phyloP scores from a whole-genome alignment of 345 rosid species.

The Populus deltoides region DNA sequence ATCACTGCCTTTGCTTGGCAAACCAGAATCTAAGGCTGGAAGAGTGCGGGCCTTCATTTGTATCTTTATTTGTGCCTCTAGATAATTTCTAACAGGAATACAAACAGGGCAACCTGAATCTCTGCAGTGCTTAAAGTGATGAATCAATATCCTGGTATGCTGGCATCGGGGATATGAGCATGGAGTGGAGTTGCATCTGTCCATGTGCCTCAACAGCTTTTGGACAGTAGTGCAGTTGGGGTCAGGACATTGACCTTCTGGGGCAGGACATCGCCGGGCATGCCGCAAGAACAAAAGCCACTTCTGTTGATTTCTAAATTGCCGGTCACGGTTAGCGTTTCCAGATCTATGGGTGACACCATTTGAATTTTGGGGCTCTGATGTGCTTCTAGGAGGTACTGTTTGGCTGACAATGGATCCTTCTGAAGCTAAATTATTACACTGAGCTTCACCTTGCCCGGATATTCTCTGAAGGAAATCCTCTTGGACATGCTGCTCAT shows the following conservation, averaged over 20 bases:
- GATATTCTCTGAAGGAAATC: constrained; percentile 70
- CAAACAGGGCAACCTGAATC: constrained; percentile 81
- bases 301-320: constrained; percentile 63
- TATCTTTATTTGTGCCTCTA: constrained; percentile 49
- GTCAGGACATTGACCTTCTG: constrained; percentile 79
- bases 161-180: constrained; percentile 78
- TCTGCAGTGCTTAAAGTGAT: constrained; percentile 63
- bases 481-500: constrained; percentile 69
- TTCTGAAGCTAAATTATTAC: constrained; percentile 59
- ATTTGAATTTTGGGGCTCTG: constrained; percentile 43
- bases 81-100: constrained; percentile 63
- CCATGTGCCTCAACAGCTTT: constrained; percentile 75
- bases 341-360: constrained; percentile 45
- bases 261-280: constrained; percentile 74
- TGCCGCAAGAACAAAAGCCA: constrained; percentile 91
- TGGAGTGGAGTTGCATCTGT: constrained; percentile 48
- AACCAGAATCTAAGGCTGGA: constrained; percentile 34
- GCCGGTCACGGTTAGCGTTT: constrained; percentile 53
- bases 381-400: constrained; percentile 43
- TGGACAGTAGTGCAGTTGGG: constrained; percentile 57
- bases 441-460: constrained; percentile 76
- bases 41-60: constrained; percentile 49
- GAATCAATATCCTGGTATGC: constrained; percentile 60
- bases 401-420: constrained; percentile 48
- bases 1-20: constrained; percentile 48